These are phyloP conservation scores for Candida sanyaensis DNA, from an alignment of 1,139 yeast genomes.

Conservation along the genomic window DNA sequence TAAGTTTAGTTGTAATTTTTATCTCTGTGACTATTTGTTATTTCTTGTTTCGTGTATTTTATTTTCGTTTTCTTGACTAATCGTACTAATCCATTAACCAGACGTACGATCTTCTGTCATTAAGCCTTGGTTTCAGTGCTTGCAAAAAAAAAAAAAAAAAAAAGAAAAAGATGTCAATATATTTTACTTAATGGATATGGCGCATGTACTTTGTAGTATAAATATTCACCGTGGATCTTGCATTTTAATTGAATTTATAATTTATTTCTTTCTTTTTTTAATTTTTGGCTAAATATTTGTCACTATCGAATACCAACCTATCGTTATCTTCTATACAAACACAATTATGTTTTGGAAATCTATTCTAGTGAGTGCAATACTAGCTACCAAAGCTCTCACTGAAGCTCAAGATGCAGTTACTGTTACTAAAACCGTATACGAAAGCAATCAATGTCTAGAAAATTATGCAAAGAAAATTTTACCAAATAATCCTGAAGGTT, in stretches of 20 bases:
- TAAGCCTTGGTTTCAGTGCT: not conserved
- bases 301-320: not conserved
- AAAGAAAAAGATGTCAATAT: not conserved
- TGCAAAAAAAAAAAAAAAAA: too few species aligned
- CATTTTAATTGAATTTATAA: not conserved
- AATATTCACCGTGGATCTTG: not conserved
- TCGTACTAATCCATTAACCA: too few species aligned
- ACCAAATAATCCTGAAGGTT: constrained; percentile 22
- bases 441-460: constrained; percentile 31
- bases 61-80: not conserved
- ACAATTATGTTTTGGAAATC: constrained; percentile 6
- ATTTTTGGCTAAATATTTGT: not conserved
- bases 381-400: constrained; percentile 3
- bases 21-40: too few species aligned
- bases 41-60: not conserved
- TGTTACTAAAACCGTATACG: constrained; percentile 32
- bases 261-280: not conserved
- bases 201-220: not conserved
- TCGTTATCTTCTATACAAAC: not conserved
- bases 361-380: constrained; percentile 1
- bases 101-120: too few species aligned
- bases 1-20: not conserved
- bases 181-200: not conserved
- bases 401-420: constrained; percentile 22
- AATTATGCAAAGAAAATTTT: constrained; percentile 23